Evolutionary conservation across 1,139 yeast species (phyloP).

Genomic region (Suhomyces choctaworum): DNA sequence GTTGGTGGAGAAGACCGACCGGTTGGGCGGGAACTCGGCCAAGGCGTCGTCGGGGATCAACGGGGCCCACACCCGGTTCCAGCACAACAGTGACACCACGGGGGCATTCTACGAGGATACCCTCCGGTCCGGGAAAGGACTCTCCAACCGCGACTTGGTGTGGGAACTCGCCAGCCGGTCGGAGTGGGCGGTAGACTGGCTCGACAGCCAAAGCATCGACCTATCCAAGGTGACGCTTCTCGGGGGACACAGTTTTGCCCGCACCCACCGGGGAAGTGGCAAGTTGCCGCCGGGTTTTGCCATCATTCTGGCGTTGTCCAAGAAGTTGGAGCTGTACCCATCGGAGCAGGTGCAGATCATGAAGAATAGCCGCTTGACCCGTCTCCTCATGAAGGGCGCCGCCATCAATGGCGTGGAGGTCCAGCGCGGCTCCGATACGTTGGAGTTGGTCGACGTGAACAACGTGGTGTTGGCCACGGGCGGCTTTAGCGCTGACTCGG

Average conservation of each 20-base stretch:
- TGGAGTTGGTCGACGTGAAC: slow-evolving; percentile 11
- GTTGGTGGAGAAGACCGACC: slow-evolving; percentile 32
- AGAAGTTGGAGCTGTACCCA: slow-evolving; percentile 19
- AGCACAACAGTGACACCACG: slow-evolving; percentile 26
- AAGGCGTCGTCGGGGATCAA: slow-evolving; percentile 45
- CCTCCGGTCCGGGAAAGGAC: slow-evolving; percentile 33
- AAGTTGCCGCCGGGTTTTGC: slow-evolving; percentile 41
- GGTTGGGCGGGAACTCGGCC: slow-evolving; percentile 39
- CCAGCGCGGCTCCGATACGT: slow-evolving; percentile 9
- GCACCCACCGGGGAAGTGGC: slow-evolving; percentile 39
- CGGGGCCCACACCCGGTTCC: slow-evolving; percentile 37
- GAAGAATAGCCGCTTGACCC: slow-evolving; percentile 23
- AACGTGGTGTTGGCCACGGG: slow-evolving; percentile 41
- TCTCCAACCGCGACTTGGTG: slow-evolving; percentile 27
- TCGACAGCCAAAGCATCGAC: slow-evolving; percentile 28
- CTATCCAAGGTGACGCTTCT: slow-evolving; percentile 30
- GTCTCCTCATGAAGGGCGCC: slow-evolving; percentile 18
- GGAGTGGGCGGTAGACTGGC: slow-evolving; percentile 34
- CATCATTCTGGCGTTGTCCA: slow-evolving; percentile 29
- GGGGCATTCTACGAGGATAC: slow-evolving; percentile 31
- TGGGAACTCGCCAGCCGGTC: slow-evolving; percentile 28
- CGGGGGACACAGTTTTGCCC: slow-evolving; percentile 40
- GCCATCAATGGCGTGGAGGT: slow-evolving; percentile 28
- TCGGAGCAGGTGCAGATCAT: slow-evolving; percentile 21
- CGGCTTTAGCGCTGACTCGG: slow-evolving; percentile 37